Evolutionary conservation across 192 early-diverging fungal species (phyloP).

Genomic region (Backusella australiensis): DNA sequence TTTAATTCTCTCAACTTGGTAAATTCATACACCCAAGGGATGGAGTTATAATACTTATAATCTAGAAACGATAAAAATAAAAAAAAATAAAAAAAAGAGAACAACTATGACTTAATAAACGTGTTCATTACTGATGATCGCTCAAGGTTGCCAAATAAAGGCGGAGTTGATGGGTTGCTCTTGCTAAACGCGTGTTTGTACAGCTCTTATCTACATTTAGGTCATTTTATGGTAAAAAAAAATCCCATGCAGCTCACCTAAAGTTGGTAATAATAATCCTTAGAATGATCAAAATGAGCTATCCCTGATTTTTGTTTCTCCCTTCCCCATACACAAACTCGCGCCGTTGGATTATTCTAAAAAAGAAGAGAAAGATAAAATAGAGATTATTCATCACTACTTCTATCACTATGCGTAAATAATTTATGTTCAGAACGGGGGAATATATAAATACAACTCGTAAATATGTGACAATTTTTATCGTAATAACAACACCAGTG

Average conservation of each 20-base stretch:
- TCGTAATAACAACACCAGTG: neutral
- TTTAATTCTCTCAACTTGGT: neutral
- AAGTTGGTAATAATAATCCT: neutral
- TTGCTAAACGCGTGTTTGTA: slow-evolving; percentile 6
- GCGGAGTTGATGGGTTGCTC: neutral
- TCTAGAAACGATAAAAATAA: neutral
- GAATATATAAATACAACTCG: neutral
- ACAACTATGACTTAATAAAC: neutral
- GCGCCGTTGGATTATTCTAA: neutral
- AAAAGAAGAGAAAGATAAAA: neutral
- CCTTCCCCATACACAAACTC: neutral
- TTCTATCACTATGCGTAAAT: neutral
- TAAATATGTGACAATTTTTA: neutral
- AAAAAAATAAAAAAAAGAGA: neutral
- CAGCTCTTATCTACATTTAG: slow-evolving; percentile 6
- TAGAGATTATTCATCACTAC: neutral
- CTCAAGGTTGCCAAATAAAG: neutral
- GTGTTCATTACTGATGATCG: neutral
- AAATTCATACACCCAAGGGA: neutral
- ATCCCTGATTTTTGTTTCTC: neutral
- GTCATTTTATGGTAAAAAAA: neutral
- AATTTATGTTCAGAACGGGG: too few relatives aligned
- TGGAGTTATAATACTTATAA: neutral
- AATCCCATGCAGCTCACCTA: neutral
- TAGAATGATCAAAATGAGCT: neutral